Evolutionary conservation across 2,329 filamentous ascomycete species (phyloP), one percentile per base, ranked within the genome.

Genomic region (Monosporascus cannonballus): DNA sequence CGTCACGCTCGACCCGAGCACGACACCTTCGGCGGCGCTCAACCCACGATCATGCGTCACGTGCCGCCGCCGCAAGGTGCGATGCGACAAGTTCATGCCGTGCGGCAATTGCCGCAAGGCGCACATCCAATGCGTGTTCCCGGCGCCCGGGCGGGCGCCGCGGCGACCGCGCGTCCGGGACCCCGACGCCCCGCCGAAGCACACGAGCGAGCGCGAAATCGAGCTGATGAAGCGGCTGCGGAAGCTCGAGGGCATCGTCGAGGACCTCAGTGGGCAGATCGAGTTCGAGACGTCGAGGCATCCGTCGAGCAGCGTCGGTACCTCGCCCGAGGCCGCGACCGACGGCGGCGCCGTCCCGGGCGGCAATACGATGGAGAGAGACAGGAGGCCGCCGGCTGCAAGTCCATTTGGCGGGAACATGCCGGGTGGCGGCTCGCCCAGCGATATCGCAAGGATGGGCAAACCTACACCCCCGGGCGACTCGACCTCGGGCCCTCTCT

Each of bases 31-130:
- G 4, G 60, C 61, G 6, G 53, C 59, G 22, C 54, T 69, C 15
- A 69, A 69, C 30, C 66, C 67, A 8, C 59, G 67, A 42, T 75
- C 73, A 25, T 80, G 78, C 58, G 73, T 79, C 17, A 80, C 76
- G 27, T 81, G 78, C 61, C 68, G 78, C 3, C 69, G 73, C 46
- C 71, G 81, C 45, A 85, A 85, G 63, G 87, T 91, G 51, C 86
- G 86, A 63, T 91, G 87, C 75, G 86, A 91, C 73, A 90, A 90
- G 73, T 78, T 81, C 62, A 83, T 89, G 74, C 85, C 87, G 17
- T 91, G 87, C 68, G 83, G 83, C 61, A 90, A 91, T 67, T 91
- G 87, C 67, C 80, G 80, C 42, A 81, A 85, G 58, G 85, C 85
- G 41, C 74, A 84, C 60, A 87, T 87, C 53, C 80, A 86, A 59